phyloP scores from a whole-genome alignment of 768 basidiomycete genomes.

The Butyriboletus loyo region DNA sequence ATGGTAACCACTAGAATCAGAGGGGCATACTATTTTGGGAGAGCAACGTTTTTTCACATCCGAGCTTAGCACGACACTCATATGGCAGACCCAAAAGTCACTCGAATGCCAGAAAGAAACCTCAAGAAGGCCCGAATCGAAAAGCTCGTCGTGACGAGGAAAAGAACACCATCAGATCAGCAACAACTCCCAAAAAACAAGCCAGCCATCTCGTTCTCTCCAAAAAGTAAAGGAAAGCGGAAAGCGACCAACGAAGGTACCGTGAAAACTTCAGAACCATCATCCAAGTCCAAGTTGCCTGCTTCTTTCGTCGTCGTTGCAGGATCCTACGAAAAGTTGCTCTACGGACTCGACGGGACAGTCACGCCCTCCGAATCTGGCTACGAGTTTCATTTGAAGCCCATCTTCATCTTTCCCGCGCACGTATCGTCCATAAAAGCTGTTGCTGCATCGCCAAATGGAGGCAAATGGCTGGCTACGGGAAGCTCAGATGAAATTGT shows the following conservation, averaged over 20 bases:
- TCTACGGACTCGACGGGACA: slow-evolving; percentile 83
- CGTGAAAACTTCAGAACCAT: background rate
- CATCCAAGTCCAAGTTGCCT: slow-evolving; percentile 35
- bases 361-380: slow-evolving; percentile 33
- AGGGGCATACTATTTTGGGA: slow-evolving; percentile 6
- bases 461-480: slow-evolving; percentile 95
- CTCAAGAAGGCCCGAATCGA: slow-evolving; percentile 26
- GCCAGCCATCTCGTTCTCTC: slow-evolving; percentile 9
- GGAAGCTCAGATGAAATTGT: slow-evolving; percentile 96
- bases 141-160: slow-evolving; percentile 6
- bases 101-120: slow-evolving; percentile 21
- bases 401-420: slow-evolving; percentile 95
- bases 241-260: slow-evolving; percentile 2
- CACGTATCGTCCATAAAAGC: slow-evolving; percentile 92
- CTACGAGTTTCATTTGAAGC: slow-evolving; percentile 50
- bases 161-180: background rate
- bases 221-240: slow-evolving; percentile 32
- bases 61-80: background rate
- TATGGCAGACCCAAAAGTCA: slow-evolving; percentile 18
- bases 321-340: slow-evolving; percentile 94
- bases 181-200: slow-evolving; percentile 1
- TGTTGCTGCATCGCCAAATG: slow-evolving; percentile 81
- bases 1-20: background rate
- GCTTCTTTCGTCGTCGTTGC: slow-evolving; percentile 80
- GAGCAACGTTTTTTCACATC: background rate